These are phyloP conservation scores for Kuraishia borneana DNA, from an alignment of 805 yeast genomes.

Conservation along the genomic window DNA sequence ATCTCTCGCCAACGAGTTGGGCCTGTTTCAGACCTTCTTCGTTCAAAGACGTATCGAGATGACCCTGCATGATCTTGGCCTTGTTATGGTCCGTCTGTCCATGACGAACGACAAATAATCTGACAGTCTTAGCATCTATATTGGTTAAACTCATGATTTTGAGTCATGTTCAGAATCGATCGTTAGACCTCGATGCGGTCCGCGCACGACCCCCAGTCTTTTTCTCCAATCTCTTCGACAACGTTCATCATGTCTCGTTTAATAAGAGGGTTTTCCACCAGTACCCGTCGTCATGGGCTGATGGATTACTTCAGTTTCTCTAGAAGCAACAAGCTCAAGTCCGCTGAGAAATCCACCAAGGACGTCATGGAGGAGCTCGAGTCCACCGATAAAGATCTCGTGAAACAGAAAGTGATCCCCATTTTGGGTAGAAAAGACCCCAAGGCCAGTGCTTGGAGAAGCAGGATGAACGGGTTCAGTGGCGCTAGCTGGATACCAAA, in stretches of 20 bases:
- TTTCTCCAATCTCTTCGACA: background rate
- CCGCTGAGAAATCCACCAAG: slow-evolving; percentile 8
- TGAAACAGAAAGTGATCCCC: slow-evolving; percentile 9
- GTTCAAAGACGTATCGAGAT: slow-evolving; percentile 54
- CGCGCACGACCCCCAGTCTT: no score
- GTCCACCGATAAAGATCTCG: slow-evolving; percentile 2
- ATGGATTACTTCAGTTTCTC: slow-evolving; percentile 19
- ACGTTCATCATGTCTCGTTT: background rate
- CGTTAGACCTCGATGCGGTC: no score
- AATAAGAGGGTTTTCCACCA: background rate
- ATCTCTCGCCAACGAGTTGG: slow-evolving; percentile 32
- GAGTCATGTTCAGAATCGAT: no score
- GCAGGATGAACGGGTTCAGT: slow-evolving; percentile 16
- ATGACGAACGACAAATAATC: slow-evolving; percentile 60
- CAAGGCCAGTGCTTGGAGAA: slow-evolving; percentile 11
- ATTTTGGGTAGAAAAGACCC: slow-evolving; percentile 20
- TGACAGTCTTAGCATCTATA: slow-evolving; percentile 7
- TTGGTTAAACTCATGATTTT: slow-evolving; percentile 6
- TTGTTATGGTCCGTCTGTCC: slow-evolving; percentile 76
- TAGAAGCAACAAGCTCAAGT: slow-evolving; percentile 9
- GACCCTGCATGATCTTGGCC: slow-evolving; percentile 69
- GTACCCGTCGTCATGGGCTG: background rate
- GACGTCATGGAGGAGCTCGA: slow-evolving; percentile 20
- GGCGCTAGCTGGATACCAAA: slow-evolving; percentile 20
- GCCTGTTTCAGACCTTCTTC: slow-evolving; percentile 55